A percentile compares a stretch with the other conserved stretches of the same genome.
These are phyloP conservation scores for Coemansia sp. DNA, from an alignment of 192 early-diverging fungal genomes.

Conservation along the genomic window DNA sequence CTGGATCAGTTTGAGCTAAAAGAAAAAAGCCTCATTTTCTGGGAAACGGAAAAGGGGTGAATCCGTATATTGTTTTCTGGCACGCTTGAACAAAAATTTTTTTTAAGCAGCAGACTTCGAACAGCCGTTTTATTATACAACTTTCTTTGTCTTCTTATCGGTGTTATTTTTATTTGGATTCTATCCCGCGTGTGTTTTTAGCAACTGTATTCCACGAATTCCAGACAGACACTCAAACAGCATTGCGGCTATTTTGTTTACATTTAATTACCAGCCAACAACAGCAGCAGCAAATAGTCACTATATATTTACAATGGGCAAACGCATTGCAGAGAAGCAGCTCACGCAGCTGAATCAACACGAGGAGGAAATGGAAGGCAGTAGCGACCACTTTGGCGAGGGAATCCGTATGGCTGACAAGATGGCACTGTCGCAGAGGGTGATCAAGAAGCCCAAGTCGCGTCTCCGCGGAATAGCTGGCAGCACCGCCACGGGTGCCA, in stretches of 20 bases:
- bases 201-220: no score
- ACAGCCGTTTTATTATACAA: no score
- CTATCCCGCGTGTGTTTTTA: no score
- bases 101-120: no score
- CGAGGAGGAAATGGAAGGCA: conserved; percentile 31
- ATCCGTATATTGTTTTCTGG: no score
- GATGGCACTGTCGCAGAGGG: conserved; percentile 21
- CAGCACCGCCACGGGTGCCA: not conserved
- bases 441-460: conserved; percentile 53
- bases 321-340: conserved; percentile 52
- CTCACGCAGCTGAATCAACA: conserved; percentile 55
- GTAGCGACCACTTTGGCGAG: conserved; percentile 8
- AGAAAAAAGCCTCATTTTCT: no score
- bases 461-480: conserved; percentile 23
- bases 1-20: no score
- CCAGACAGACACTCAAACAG: no score
- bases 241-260: not conserved
- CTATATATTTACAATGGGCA: conserved; percentile 36
- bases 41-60: no score
- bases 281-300: not conserved
- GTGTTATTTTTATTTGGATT: no score
- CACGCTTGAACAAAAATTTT: no score
- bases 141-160: no score
- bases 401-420: conserved; percentile 34
- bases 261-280: not conserved